Evolutionary conservation across 192 early-diverging fungal species (phyloP), one percentile per base, ranked within the genome.

Genomic region (Backusella westeae): DNA sequence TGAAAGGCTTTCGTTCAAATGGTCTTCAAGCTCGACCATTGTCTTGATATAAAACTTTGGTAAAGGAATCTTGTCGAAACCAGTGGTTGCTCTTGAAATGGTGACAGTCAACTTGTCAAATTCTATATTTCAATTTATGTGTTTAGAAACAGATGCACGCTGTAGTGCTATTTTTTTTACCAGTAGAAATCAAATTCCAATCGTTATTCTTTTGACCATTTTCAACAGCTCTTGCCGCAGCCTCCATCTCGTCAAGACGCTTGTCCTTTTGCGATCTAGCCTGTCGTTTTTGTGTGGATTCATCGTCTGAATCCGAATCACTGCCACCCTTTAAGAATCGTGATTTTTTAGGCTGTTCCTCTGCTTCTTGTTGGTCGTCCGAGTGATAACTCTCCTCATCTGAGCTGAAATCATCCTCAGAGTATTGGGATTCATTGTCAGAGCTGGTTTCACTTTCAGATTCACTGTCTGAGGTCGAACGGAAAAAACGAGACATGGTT

Each of bases 401-500:
- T 26, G 56, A 63, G 2, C 56, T 63, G 49, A 80, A 76, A 35
- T 72, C 74, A 71, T 88, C 84, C 67, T 86, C 87, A 56, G 89
- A 90, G 78, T 78, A 78, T 69, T 85, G 85, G 35, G 88, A 90
- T 56, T 85, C 85, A 53, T 90, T 89, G 65, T 87, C 89, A 72
- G 87, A 88, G 26, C 56, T 63, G 8, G 83, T 84, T 66, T 83
- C 84, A 44, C 82, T 82, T 73, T 88, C 92, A 77, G 89, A 90
- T 75, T 92, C 90, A 38, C 82, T 87, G 75, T 91, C 91, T 75
- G 85, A 81, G 19, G 85, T 88, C 70, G 89, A 87, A 59, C 90
- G 90, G 88, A 96, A 96, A 79, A 96, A 96, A 78, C 95, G 93
- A 71, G 95, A 95, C 94, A 94, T 94, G 65, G 46, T 49, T 49